These are phyloP conservation scores for Pseudogymnoascus sp. DNA, from an alignment of 2,329 filamentous ascomycete genomes.

Conservation along the genomic window DNA sequence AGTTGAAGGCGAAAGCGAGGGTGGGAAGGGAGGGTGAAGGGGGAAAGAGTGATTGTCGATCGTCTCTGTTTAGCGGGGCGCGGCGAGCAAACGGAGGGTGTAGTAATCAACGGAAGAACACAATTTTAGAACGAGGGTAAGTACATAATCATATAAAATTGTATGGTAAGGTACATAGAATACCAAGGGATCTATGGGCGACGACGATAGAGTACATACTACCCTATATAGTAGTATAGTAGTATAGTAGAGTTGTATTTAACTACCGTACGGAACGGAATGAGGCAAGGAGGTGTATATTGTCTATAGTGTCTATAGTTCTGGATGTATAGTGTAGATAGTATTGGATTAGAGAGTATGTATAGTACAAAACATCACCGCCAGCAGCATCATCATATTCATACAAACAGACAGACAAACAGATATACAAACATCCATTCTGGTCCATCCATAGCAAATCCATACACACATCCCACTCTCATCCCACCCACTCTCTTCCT, in stretches of 20 bases:
- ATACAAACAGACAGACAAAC: not conserved
- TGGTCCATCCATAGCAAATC: not conserved
- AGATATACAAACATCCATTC: not conserved
- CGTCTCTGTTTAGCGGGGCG: conserved; percentile 5
- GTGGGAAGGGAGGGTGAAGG: not conserved
- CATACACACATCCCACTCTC: not conserved
- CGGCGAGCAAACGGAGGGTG: conserved; percentile 3
- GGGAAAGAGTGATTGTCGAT: conserved; percentile 3
- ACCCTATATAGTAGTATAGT: not conserved
- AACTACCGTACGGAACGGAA: not conserved
- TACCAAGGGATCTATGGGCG: not conserved
- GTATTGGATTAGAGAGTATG: not conserved
- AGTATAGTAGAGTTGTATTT: not conserved
- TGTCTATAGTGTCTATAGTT: not conserved
- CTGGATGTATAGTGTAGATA: not conserved
- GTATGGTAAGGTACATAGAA: not conserved
- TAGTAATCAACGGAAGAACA: conserved; percentile 5
- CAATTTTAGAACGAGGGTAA: not conserved
- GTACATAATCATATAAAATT: not conserved
- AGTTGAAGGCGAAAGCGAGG: conserved; percentile 4
- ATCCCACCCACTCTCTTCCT: not conserved
- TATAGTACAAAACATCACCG: not conserved
- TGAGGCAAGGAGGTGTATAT: not conserved
- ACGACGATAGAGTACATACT: not conserved
- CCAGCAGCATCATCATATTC: not conserved